These are phyloP conservation scores for Abrus pulchellus DNA, from an alignment of 306 rosid genomes.

Conservation along the genomic window DNA sequence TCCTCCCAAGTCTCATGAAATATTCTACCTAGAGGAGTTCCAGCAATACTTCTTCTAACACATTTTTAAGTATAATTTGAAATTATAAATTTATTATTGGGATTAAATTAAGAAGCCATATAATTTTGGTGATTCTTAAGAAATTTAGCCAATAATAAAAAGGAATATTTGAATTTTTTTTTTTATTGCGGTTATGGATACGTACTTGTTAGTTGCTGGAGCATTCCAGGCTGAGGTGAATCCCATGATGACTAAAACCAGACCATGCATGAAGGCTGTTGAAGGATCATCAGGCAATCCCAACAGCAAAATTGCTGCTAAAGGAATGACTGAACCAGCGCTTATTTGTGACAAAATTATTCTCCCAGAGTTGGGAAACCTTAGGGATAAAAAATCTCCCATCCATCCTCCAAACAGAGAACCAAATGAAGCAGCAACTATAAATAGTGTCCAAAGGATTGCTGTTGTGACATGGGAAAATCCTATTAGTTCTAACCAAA, in stretches of 20 bases:
- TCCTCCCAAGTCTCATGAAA: too few species aligned
- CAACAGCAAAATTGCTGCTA: slow-evolving; percentile 72
- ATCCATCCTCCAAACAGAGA: slow-evolving; percentile 80
- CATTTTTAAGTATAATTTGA: too few species aligned
- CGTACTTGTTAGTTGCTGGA: slow-evolving; percentile 85
- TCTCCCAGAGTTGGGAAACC: slow-evolving; percentile 77
- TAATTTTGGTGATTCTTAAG: too few species aligned
- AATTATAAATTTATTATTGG: too few species aligned
- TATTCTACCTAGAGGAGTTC: too few species aligned
- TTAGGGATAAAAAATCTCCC: slow-evolving; percentile 74
- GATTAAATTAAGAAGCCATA: too few species aligned
- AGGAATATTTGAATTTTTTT: too few species aligned
- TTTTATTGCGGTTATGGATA: not conserved
- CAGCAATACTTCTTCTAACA: too few species aligned
- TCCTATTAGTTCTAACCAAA: slow-evolving; percentile 92
- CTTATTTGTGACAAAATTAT: slow-evolving; percentile 85
- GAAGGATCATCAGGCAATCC: slow-evolving; percentile 77
- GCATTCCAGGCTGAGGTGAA: slow-evolving; percentile 72
- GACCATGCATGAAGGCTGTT: slow-evolving; percentile 69
- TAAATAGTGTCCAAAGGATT: slow-evolving; percentile 68
- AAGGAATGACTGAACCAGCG: slow-evolving; percentile 78
- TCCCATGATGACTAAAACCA: slow-evolving; percentile 80
- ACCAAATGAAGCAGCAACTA: slow-evolving; percentile 75
- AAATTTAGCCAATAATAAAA: too few species aligned
- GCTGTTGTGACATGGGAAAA: slow-evolving; percentile 82